A percentile compares a stretch with the other conserved stretches of the same genome.
Conservation (phyloP, 106 monocot genomes). For the Triglochin maritima region DNA sequence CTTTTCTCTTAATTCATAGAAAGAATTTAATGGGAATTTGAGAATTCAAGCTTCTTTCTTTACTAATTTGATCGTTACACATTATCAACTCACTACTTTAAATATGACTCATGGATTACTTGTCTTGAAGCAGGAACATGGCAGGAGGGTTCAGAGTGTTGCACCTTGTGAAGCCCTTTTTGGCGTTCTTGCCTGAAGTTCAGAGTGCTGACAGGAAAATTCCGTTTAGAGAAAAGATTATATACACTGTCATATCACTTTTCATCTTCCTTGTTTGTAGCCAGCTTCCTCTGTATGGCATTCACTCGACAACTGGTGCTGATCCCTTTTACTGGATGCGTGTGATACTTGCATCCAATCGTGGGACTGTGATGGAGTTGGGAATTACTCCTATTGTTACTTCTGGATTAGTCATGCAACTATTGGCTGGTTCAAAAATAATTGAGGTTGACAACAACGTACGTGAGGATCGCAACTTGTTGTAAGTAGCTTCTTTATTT, state of each 20-base stretch:
- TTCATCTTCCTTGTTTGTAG: slow-evolving; percentile 28
- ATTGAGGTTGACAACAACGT: slow-evolving; percentile 29
- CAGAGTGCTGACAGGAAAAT: slow-evolving; percentile 25
- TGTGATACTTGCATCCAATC: slow-evolving; percentile 25
- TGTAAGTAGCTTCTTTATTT: slow-evolving; percentile 13
- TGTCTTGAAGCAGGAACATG: slow-evolving; percentile 13
- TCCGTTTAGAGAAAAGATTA: slow-evolving; percentile 29
- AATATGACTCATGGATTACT: not conserved
- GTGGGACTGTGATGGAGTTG: slow-evolving; percentile 26
- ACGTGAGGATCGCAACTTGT: slow-evolving; percentile 21
- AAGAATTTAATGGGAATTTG: no score
- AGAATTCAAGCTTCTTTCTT: no score
- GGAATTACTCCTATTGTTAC: slow-evolving; percentile 29
- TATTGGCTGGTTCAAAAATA: slow-evolving; percentile 25
- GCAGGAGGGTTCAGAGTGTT: slow-evolving; percentile 24
- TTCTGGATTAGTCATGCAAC: slow-evolving; percentile 24
- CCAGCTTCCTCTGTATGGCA: slow-evolving; percentile 25
- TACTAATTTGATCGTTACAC: no score
- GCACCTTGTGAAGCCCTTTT: slow-evolving; percentile 23
- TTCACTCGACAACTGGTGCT: slow-evolving; percentile 25
- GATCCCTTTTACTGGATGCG: slow-evolving; percentile 34
- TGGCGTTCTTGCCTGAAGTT: slow-evolving; percentile 28
- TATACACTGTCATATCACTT: slow-evolving; percentile 28
- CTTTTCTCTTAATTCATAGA: no score
- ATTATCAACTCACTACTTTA: not conserved